Evolutionary conservation across 257 asterid species (phyloP), one percentile per base, ranked within the genome.

Genomic region (Agastache rugosa): DNA sequence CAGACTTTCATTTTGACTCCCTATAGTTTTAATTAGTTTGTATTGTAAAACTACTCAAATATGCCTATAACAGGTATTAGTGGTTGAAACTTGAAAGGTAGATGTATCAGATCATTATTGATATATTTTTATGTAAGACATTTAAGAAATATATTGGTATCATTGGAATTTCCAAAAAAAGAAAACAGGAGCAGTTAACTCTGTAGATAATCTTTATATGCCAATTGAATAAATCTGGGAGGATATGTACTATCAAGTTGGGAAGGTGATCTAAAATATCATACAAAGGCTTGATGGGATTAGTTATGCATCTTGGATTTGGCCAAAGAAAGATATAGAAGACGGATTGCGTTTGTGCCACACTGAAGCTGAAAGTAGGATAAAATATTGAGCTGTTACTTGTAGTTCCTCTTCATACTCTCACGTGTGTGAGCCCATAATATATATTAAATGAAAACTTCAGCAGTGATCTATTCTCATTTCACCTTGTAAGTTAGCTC

Each of bases 31-130:
- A 55, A 9, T 22, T 16, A 16, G 75, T 71, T 71, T 71, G 15
- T 25, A 17, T 71, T 71, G 15, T 25, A 17, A 39, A 25, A 20
- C 16, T 31, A 31, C 37, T 5, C 37, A 31, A 31, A 31, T 27
- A 31, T 59, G 70, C 60, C 1, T 67, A 67, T 72, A 19, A 47
- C 51, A 23, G 75, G 39, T 39, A 56, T 63, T 22, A 31, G 67
- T 69, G n/a, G 62, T 63, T 61, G 77, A 77, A 25, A 58, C 10
- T 4, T 25, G 17, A 29, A 35, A 15, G 48, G 44, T 45, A 6
- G 14, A 35, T 8, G 16, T 29, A 31, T 31, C 37, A 31, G 37
- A 31, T 31, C 37, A 31, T 31, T 31, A 31, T 31, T 31, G 37
- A 5, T 31, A 31, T 31, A 31, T 31, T 31, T 31, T 31, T 3